Conservation (phyloP, 805 yeast genomes). For the Kodamaea kaohsiungensis region DNA sequence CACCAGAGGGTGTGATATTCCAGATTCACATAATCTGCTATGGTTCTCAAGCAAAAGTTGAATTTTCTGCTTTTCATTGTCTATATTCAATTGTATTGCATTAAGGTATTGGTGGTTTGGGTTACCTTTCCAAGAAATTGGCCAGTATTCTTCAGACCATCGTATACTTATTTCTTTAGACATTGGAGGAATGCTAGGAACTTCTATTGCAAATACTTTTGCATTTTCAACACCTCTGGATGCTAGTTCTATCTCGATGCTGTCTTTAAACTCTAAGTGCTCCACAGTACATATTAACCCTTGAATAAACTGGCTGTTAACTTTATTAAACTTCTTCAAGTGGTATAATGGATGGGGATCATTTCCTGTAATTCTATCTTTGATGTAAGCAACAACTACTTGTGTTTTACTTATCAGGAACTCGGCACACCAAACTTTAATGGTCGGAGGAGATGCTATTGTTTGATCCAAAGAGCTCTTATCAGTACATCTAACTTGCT, state of each 20-base stretch:
- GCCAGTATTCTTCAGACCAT: slow-evolving; percentile 82
- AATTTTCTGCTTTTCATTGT: slow-evolving; percentile 34
- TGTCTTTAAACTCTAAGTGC: slow-evolving; percentile 24
- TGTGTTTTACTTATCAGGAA: slow-evolving; percentile 41
- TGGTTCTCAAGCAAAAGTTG: slow-evolving; percentile 12
- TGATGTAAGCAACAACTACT: slow-evolving; percentile 25
- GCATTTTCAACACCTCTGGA: slow-evolving; percentile 12
- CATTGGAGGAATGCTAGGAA: slow-evolving; percentile 67
- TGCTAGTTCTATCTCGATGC: slow-evolving; percentile 15
- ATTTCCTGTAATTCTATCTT: slow-evolving; percentile 25
- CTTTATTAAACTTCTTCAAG: slow-evolving; percentile 57
- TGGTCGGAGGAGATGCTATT: slow-evolving; percentile 26
- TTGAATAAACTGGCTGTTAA: slow-evolving; percentile 21
- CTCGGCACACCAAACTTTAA: slow-evolving; percentile 49
- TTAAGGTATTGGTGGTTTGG: slow-evolving; percentile 72
- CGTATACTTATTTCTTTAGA: slow-evolving; percentile 62
- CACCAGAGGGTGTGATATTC: slow-evolving; percentile 42
- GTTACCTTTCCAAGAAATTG: slow-evolving; percentile 91
- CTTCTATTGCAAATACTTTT: slow-evolving; percentile 23
- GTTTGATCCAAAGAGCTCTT: slow-evolving; percentile 11
- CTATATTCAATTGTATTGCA: slow-evolving; percentile 52
- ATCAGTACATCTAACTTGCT: slow-evolving; percentile 44
- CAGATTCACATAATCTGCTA: slow-evolving; percentile 9
- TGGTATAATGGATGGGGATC: slow-evolving; percentile 37
- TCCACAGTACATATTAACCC: slow-evolving; percentile 51